Evolutionary conservation across 2,329 filamentous ascomycete genomes (phyloP).

Genomic region (Fusarium sp.): DNA sequence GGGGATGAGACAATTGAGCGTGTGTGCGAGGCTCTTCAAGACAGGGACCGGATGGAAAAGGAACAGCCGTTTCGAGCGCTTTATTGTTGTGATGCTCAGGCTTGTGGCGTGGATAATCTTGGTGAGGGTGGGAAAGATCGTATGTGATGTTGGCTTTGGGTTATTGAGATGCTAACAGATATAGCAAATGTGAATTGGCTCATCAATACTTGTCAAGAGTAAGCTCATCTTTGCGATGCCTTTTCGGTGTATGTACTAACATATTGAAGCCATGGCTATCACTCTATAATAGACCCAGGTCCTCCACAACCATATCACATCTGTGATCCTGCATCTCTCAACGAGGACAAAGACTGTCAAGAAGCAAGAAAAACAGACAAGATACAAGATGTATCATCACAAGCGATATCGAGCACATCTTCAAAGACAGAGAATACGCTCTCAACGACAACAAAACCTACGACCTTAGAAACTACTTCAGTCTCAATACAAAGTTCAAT

Average conservation of each 20-base stretch:
- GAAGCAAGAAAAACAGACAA: not conserved
- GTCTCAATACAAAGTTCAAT: conserved; percentile 16
- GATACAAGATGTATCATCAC: conserved; percentile 3
- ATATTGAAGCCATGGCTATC: conserved; percentile 43
- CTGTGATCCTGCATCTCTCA: conserved; percentile 35
- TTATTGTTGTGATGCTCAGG: conserved; percentile 65
- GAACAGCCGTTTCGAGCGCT: conserved; percentile 57
- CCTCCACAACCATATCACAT: conserved; percentile 43
- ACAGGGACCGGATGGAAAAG: conserved; percentile 42
- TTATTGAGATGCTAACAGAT: conserved; percentile 24
- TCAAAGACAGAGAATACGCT: not conserved
- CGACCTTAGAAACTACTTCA: conserved; percentile 10
- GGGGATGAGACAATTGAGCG: conserved; percentile 48
- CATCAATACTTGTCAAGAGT: conserved; percentile 66
- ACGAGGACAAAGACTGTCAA: conserved; percentile 29
- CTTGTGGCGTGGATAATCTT: conserved; percentile 61
- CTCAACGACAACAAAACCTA: not conserved
- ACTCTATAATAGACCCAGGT: conserved; percentile 44
- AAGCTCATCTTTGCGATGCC: conserved; percentile 38
- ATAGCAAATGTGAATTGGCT: conserved; percentile 65
- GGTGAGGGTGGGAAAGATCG: conserved; percentile 58
- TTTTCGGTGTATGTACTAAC: conserved; percentile 12
- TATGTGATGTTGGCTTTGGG: conserved; percentile 41
- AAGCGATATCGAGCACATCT: not conserved
- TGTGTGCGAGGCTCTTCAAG: conserved; percentile 51